Percentiles rank a stretch among this genome's conserved stretches.
These are phyloP conservation scores for Penicillium sp. DNA, from an alignment of 2,329 filamentous ascomycete species.

Conservation along the genomic window DNA sequence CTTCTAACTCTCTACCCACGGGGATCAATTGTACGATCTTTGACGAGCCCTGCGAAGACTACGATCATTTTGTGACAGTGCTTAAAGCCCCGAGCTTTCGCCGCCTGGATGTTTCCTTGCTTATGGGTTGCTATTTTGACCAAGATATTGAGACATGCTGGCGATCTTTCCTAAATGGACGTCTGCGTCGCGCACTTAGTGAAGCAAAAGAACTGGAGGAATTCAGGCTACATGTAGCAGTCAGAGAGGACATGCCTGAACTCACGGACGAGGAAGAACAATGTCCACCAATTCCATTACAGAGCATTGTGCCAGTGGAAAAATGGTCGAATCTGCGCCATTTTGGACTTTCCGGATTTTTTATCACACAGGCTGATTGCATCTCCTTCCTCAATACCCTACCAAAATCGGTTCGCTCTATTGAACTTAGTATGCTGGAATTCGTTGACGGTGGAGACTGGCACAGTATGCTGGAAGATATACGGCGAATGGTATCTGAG, in stretches of 20 bases:
- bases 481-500: constrained; percentile 21
- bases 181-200: constrained; percentile 4
- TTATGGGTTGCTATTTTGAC: constrained; percentile 10
- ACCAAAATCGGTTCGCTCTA: constrained; percentile 31
- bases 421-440: constrained; percentile 40
- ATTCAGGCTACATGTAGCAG: neutral
- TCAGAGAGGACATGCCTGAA: neutral
- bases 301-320: constrained; percentile 35
- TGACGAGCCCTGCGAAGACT: constrained; percentile 28
- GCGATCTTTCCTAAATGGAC: neutral
- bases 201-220: constrained; percentile 4
- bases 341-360: constrained; percentile 35
- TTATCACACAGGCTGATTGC: constrained; percentile 31
- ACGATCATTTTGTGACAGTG: constrained; percentile 27
- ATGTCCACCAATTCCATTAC: constrained; percentile 15
- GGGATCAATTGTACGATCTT: constrained; percentile 40
- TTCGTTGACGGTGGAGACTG: constrained; percentile 26
- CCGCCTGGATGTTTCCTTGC: constrained; percentile 27
- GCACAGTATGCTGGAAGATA: constrained; percentile 21
- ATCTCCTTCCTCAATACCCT: constrained; percentile 33
- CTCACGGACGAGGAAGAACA: no score
- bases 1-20: constrained; percentile 33
- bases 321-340: constrained; percentile 34
- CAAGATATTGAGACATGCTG: constrained; percentile 1
- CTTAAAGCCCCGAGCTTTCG: constrained; percentile 31